These are phyloP conservation scores for Pulveroboletus sp. DNA, from an alignment of 768 basidiomycete genomes.

Conservation along the genomic window DNA sequence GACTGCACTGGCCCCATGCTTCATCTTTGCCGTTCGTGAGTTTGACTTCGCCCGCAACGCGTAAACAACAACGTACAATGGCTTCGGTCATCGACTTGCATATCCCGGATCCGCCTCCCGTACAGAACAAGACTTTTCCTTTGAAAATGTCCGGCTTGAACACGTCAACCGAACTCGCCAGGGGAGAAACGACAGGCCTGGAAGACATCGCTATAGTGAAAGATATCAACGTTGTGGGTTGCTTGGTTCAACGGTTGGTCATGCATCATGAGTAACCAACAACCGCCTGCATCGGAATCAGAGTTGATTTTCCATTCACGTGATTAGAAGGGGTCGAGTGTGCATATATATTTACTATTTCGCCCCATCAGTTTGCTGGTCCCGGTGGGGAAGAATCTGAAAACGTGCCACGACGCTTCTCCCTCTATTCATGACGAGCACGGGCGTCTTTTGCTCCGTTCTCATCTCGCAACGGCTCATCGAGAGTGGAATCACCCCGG, in stretches of 20 bases:
- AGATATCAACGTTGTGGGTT: too few relatives aligned
- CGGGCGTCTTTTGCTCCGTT: conserved; percentile 26
- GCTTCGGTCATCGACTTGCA: conserved; percentile 84
- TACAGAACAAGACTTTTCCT: conserved; percentile 88
- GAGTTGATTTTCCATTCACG: conserved; percentile 22
- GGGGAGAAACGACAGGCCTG: conserved; percentile 40
- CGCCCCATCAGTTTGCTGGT: not conserved
- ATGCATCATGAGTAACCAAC: too few relatives aligned
- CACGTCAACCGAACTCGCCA: conserved; percentile 51
- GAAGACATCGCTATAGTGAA: conserved; percentile 34
- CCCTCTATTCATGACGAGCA: conserved; percentile 22
- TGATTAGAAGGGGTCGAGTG: conserved; percentile 15
- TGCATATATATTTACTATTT: too few relatives aligned
- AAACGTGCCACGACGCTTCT: conserved; percentile 17
- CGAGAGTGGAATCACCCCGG: conserved; percentile 19
- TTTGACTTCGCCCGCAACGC: not conserved
- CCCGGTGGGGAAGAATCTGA: not conserved
- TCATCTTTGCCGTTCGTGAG: conserved; percentile 50
- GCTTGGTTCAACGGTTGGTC: too few relatives aligned
- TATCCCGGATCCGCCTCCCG: conserved; percentile 91
- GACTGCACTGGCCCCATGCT: conserved; percentile 72
- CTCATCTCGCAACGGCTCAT: conserved; percentile 25
- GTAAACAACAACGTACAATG: conserved; percentile 49
- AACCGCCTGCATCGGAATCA: too few relatives aligned
- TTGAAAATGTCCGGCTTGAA: conserved; percentile 83